Evolutionary conservation across 2,329 filamentous ascomycete species (phyloP).

Genomic region (Fusarium sp.): DNA sequence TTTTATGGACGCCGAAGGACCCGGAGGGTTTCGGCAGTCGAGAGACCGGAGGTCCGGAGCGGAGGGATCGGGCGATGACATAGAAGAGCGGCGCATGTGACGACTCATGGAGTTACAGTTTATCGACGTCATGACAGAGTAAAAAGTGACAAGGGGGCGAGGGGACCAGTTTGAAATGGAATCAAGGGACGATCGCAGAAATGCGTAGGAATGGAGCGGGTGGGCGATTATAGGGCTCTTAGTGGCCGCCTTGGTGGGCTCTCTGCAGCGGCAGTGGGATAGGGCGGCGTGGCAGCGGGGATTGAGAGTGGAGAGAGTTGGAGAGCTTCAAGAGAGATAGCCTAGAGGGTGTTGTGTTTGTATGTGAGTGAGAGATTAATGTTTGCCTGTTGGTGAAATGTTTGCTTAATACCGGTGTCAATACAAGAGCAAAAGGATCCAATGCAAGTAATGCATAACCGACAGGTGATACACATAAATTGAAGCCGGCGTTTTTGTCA

Average conservation of each 20-base stretch:
- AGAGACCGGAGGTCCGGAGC: slow-evolving; percentile 33
- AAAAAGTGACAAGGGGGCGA: slow-evolving; percentile 13
- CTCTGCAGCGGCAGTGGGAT: slow-evolving; percentile 20
- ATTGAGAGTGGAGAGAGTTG: slow-evolving; percentile 19
- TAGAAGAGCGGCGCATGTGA: slow-evolving; percentile 12
- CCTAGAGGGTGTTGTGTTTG: background rate
- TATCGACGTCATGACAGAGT: slow-evolving; percentile 27
- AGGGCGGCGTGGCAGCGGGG: slow-evolving; percentile 23
- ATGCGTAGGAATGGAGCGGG: slow-evolving; percentile 38
- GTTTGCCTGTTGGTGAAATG: background rate
- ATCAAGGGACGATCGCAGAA: slow-evolving; percentile 34
- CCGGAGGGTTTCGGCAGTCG: slow-evolving; percentile 25
- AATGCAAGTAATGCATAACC: background rate
- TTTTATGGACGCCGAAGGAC: background rate
- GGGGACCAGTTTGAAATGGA: slow-evolving; percentile 11
- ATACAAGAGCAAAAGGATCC: background rate
- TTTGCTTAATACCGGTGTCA: background rate
- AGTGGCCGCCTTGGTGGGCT: slow-evolving; percentile 37
- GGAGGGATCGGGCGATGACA: slow-evolving; percentile 27
- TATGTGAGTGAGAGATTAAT: background rate
- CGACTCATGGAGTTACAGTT: slow-evolving; percentile 2
- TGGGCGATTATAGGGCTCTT: slow-evolving; percentile 40
- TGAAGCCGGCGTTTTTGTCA: slow-evolving; percentile 7
- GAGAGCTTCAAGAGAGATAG: background rate
- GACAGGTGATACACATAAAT: slow-evolving; percentile 2